These are phyloP conservation scores for Chlorella ohadii DNA, from an alignment of 139 green algal genomes.

Conservation along the genomic window DNA sequence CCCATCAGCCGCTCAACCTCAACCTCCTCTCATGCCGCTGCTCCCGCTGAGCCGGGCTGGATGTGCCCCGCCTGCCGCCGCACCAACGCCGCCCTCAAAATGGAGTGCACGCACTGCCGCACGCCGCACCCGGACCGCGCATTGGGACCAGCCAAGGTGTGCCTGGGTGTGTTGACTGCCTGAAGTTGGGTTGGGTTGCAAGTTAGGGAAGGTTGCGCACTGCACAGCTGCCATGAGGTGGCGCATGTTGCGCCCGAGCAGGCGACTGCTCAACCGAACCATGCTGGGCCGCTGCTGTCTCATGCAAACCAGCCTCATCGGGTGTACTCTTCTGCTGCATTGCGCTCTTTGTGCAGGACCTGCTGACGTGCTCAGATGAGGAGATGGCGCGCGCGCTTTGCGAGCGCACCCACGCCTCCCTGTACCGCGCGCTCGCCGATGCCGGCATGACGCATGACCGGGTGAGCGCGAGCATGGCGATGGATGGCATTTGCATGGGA, in stretches of 20 bases:
- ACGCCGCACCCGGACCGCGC: too few species aligned
- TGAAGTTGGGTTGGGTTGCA: too few species aligned
- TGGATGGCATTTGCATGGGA: too few species aligned
- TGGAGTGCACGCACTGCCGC: conserved; percentile 18
- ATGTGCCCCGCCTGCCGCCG: conserved; percentile 17
- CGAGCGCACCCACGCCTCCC: conserved; percentile 27
- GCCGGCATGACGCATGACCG: conserved; percentile 15
- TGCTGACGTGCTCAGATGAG: conserved; percentile 5
- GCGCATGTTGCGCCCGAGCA: too few species aligned
- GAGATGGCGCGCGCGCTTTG: conserved; percentile 13
- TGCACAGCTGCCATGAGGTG: too few species aligned
- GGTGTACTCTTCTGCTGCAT: too few species aligned
- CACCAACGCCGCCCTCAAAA: not conserved
- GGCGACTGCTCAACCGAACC: too few species aligned
- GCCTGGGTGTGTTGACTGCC: not conserved
- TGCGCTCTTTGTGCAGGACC: too few species aligned
- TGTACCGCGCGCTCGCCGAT: conserved; percentile 35
- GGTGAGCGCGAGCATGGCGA: too few species aligned
- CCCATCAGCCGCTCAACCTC: not conserved
- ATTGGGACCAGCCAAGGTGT: conserved; percentile 7
- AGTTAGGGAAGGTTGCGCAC: too few species aligned
- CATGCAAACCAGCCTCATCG: too few species aligned
- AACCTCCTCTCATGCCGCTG: not conserved
- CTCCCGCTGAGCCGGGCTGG: conserved; percentile 3
- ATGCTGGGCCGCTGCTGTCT: too few species aligned